A percentile compares a stretch with the other conserved stretches of the same genome.
Evolutionary conservation across 2,329 filamentous ascomycete species (phyloP).

Genomic region (Phyllosticta citrichinensis): DNA sequence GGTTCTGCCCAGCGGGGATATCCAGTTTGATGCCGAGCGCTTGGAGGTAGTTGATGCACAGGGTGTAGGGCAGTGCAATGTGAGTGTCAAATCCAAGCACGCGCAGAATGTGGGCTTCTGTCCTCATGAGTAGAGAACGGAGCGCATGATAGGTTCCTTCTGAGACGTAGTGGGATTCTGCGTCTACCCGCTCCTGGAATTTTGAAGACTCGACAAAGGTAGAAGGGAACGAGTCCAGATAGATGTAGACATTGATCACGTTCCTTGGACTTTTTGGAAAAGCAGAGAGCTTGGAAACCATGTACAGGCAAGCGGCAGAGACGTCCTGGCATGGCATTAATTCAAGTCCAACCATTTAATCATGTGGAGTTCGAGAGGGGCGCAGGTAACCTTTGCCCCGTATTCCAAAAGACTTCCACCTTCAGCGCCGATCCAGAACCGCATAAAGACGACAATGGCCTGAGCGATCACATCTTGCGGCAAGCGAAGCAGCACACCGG

Average conservation of each 20-base stretch:
- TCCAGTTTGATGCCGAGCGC: constrained; percentile 59
- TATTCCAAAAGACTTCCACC: constrained; percentile 39
- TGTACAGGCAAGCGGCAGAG: constrained; percentile 71
- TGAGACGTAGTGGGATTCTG: constrained; percentile 48
- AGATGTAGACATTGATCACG: constrained; percentile 74
- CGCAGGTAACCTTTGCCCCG: constrained; percentile 45
- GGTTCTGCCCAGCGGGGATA: constrained; percentile 33
- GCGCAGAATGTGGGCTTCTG: constrained; percentile 68
- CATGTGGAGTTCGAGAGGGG: constrained; percentile 21
- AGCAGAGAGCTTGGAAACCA: constrained; percentile 73
- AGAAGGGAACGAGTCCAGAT: constrained; percentile 57
- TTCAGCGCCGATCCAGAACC: constrained; percentile 62
- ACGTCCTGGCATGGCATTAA: constrained; percentile 51
- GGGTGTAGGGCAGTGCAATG: constrained; percentile 72
- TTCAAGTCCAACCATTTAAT: constrained; percentile 11
- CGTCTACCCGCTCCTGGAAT: constrained; percentile 15
- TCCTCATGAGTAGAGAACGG: constrained; percentile 55
- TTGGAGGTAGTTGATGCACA: constrained; percentile 88
- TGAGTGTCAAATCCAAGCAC: constrained; percentile 73
- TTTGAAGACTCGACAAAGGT: constrained; percentile 40
- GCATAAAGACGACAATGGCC: constrained; percentile 69
- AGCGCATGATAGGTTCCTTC: constrained; percentile 61
- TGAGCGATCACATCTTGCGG: constrained; percentile 80
- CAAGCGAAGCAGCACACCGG: constrained; percentile 70
- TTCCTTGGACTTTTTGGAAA: constrained; percentile 68